Conservation (phyloP, 805 yeast species). For the Zygotorulaspora florentina region DNA sequence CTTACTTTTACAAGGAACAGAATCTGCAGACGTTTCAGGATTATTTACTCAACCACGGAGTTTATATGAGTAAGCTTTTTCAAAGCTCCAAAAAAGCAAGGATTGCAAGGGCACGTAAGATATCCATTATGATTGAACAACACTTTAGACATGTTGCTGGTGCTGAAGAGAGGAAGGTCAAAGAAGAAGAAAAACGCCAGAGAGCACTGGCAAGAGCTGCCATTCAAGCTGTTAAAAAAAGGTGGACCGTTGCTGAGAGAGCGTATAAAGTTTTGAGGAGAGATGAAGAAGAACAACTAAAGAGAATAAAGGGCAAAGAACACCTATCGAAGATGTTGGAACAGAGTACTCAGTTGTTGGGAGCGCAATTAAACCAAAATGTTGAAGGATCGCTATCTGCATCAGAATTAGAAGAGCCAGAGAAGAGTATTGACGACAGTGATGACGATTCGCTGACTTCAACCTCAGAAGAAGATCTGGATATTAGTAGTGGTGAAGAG, state of each 20-base stretch:
- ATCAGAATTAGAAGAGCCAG: conserved; percentile 5
- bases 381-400: conserved; percentile 26
- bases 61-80: conserved; percentile 63
- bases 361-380: conserved; percentile 63
- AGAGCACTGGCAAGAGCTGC: conserved; percentile 73
- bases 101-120: conserved; percentile 61
- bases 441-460: conserved; percentile 15
- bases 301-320: conserved; percentile 76
- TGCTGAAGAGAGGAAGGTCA: conserved; percentile 76
- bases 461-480: conserved; percentile 13
- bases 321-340: conserved; percentile 84
- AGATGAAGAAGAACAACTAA: conserved; percentile 72
- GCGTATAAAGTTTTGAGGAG: conserved; percentile 70
- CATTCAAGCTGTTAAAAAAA: conserved; percentile 76
- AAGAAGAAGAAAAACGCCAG: conserved; percentile 69
- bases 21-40: conserved; percentile 57
- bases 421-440: conserved; percentile 16
- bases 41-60: conserved; percentile 71
- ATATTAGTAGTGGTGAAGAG: conserved; percentile 13
- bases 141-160: conserved; percentile 85
- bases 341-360: conserved; percentile 84
- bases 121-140: conserved; percentile 77
- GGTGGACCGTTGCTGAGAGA: conserved; percentile 88
- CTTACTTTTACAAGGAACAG: conserved; percentile 34
- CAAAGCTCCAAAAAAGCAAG: conserved; percentile 61